Conservation (phyloP, 305 asterid species). For the Solanum chacoense region DNA sequence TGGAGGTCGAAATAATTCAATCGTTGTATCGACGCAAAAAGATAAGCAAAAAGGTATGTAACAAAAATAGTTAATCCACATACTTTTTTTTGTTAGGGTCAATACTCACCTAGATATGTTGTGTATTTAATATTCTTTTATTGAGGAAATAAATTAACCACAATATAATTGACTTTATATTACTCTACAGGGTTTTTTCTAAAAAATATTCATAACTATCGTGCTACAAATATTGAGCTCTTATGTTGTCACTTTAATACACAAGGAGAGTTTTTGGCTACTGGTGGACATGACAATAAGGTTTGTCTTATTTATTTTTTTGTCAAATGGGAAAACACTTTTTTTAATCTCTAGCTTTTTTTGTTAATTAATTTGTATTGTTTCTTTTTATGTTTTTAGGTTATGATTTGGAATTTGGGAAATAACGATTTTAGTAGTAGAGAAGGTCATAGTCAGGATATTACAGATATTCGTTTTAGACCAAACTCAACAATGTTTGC, state of each 20-base stretch:
- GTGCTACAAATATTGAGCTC: not conserved
- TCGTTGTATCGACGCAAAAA: not conserved
- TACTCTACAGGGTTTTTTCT: conserved; percentile 5
- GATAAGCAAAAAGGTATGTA: not conserved
- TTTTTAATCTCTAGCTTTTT: not conserved
- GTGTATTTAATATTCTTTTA: not conserved
- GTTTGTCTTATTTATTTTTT: not conserved
- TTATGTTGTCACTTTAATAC: not conserved
- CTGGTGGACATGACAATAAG: not conserved
- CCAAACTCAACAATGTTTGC: conserved; percentile 22
- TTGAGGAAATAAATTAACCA: not conserved
- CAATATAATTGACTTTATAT: not conserved
- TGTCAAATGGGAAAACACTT: not conserved
- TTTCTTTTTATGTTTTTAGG: conserved; percentile 6
- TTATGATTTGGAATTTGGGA: conserved; percentile 20
- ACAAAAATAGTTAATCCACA: not conserved
- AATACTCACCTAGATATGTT: not conserved
- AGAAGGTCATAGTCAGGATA: not conserved
- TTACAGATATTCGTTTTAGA: not conserved
- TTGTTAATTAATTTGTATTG: not conserved
- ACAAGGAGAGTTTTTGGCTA: not conserved
- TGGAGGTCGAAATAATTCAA: not conserved
- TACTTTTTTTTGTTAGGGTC: not conserved
- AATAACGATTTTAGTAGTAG: not conserved
- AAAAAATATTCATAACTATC: not conserved